A percentile compares a stretch with the other conserved stretches of the same genome.
Conservation (phyloP, 345 rosid species). For the Dovyalis caffra region DNA sequence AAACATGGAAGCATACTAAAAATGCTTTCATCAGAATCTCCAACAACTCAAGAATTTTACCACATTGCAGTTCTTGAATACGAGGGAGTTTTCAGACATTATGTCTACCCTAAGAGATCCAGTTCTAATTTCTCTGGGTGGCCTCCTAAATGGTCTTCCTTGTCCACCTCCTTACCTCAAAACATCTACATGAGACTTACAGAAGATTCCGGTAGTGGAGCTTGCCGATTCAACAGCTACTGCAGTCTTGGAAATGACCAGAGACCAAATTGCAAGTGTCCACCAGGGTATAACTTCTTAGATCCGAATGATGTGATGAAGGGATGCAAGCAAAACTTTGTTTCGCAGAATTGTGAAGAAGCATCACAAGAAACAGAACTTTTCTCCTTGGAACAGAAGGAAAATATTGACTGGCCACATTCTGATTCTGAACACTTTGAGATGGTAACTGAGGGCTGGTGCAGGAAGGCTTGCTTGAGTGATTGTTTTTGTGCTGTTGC, state of each 20-base stretch:
- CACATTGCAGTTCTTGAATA: constrained; percentile 22
- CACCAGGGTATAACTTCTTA: constrained; percentile 19
- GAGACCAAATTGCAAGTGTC: constrained; percentile 25
- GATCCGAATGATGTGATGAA: constrained; percentile 9
- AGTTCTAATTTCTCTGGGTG: neutral
- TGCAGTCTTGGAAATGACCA: constrained; percentile 20
- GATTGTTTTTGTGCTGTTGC: constrained; percentile 5
- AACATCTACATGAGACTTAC: constrained; percentile 8
- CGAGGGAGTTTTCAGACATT: constrained; percentile 33
- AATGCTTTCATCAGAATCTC: too few relatives aligned
- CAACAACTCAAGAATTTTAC: constrained; percentile 8
- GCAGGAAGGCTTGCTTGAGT: neutral
- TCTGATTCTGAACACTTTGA: neutral
- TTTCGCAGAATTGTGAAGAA: neutral
- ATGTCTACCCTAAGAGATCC: constrained; percentile 18
- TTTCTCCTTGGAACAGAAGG: too few relatives aligned
- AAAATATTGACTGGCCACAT: neutral
- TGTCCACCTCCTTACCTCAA: constrained; percentile 15
- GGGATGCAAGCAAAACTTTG: constrained; percentile 14
- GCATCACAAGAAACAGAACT: neutral
- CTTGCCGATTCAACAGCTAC: constrained; percentile 37
- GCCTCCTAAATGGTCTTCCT: constrained; percentile 16
- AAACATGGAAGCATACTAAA: neutral
- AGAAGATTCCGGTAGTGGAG: constrained; percentile 10
- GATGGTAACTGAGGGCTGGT: neutral